Percentiles rank a stretch among this genome's conserved stretches.
Evolutionary conservation across 441 rosid species (phyloP).

Genomic region (Pelargonium myrrhifolium): DNA sequence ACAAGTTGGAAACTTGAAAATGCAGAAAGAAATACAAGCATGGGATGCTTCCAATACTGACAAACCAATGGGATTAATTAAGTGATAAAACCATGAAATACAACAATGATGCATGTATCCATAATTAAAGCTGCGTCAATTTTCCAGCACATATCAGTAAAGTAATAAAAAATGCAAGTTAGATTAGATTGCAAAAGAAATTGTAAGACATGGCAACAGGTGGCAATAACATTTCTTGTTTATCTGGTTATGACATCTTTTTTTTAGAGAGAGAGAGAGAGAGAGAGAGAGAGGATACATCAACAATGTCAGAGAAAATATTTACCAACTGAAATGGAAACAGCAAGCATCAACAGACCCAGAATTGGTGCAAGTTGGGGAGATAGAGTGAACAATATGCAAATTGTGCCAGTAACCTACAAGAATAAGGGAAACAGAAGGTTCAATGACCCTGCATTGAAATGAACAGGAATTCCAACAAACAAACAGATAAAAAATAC

Average conservation of each 20-base stretch:
- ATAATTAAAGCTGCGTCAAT: neutral
- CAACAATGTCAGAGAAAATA: conserved; percentile 12
- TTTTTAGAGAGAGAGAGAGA: too few relatives aligned
- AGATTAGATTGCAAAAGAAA: neutral
- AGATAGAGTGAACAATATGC: conserved; percentile 67
- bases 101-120: neutral
- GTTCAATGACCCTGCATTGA: conserved; percentile 10
- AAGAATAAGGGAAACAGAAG: conserved; percentile 19
- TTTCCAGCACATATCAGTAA: neutral
- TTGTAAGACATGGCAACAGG: neutral
- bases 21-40: neutral
- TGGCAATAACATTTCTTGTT: neutral
- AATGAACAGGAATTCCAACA: neutral
- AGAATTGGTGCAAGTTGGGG: conserved; percentile 90
- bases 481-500: too few relatives aligned
- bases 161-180: neutral
- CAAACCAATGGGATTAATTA: neutral
- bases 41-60: neutral
- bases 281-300: conserved; percentile 9
- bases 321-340: conserved; percentile 76
- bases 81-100: neutral
- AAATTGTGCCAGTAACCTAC: conserved; percentile 73
- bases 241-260: neutral
- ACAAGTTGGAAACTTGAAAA: neutral
- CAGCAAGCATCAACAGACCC: conserved; percentile 62